phyloP scores from a whole-genome alignment of 306 rosid species.

The Cucurbita argyrosperma region DNA sequence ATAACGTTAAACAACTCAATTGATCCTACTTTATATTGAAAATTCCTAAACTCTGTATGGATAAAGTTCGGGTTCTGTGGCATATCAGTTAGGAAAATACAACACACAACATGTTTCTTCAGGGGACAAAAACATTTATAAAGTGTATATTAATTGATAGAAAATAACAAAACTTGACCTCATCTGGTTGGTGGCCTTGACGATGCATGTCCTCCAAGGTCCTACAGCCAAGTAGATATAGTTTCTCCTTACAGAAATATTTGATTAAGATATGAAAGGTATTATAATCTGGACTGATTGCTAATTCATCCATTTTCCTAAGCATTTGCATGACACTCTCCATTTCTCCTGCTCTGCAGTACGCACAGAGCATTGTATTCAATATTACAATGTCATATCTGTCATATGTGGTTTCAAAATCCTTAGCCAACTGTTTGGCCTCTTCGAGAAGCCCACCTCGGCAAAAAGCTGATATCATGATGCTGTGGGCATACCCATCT shows the following conservation, averaged over 20 bases:
- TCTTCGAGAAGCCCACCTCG: conserved; percentile 71
- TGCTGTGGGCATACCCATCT: conserved; percentile 94
- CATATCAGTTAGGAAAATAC: neutral
- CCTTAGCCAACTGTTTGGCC: conserved; percentile 72
- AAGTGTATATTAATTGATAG: neutral
- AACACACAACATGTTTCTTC: neutral
- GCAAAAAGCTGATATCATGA: conserved; percentile 82
- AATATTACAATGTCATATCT: conserved; percentile 76
- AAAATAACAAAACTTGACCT: conserved; percentile 34
- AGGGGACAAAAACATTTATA: neutral
- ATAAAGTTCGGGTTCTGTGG: neutral
- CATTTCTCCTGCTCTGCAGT: conserved; percentile 92
- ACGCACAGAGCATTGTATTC: conserved; percentile 88
- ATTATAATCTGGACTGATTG: conserved; percentile 69
- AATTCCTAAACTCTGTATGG: neutral
- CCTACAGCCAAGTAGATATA: conserved; percentile 64
- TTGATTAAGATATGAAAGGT: conserved; percentile 72
- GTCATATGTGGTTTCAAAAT: conserved; percentile 51
- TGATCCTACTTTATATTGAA: neutral
- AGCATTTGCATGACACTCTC: conserved; percentile 84
- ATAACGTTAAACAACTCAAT: neutral
- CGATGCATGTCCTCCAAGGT: conserved; percentile 72
- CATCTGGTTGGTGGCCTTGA: conserved; percentile 73
- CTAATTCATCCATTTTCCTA: conserved; percentile 75
- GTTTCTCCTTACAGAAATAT: conserved; percentile 74